Base-by-base conservation (phyloP, 352 stramenopile genomes). In the Plasmopara halstedii region DNA sequence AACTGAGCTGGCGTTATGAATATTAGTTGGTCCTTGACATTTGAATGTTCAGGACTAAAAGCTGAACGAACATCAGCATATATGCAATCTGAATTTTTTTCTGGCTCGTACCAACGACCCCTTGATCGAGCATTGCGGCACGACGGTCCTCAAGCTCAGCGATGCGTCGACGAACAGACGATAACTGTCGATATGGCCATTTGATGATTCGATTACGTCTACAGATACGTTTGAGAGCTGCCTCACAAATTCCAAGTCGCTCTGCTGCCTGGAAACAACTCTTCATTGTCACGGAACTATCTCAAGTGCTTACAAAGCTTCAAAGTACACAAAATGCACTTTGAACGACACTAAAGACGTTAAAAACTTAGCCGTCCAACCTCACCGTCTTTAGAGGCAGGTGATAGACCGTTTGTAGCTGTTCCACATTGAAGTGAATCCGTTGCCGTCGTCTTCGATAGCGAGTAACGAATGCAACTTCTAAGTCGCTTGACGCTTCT, bases 201-300 rank as follows among this genome's bases (percentile, higher is more conserved):
- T 83, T 83, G 18, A 50, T 59, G 45, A 91, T 83, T 33, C 53
- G 50, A 45, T 87, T 84, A 26, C 74, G 73, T 20, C 79, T 73
- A 35, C 79, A 91, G 29, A 88, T 83, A 2, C 79, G 75, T 63
- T 88, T 91, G 9, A 91, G 51, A n/a, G 79, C 79, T n/a, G 73
- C 79, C 42, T 91, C 79, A 14, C 77, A 91, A 20, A 88, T 54
- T 1, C 72, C 72, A 4, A 91, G 70, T 17, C 41, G 52, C 26
- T 61, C 45, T 23, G 79, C 79, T 2, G 76, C 79, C 76, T 91
- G 50, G 11, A 14, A 33, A 58, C 35, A 66, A 32, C 42, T 44
- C 49, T 26, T 6, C n/a, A 20, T 56, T 26, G 52, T 65, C 49
- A 66, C 39, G 40, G 21, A 25, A 51, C 20, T 27, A 23, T 26